A percentile compares a stretch with the other conserved stretches of the same genome.
Evolutionary conservation across 805 yeast genomes (phyloP).

Genomic region (Saccharomycopsis amapae): DNA sequence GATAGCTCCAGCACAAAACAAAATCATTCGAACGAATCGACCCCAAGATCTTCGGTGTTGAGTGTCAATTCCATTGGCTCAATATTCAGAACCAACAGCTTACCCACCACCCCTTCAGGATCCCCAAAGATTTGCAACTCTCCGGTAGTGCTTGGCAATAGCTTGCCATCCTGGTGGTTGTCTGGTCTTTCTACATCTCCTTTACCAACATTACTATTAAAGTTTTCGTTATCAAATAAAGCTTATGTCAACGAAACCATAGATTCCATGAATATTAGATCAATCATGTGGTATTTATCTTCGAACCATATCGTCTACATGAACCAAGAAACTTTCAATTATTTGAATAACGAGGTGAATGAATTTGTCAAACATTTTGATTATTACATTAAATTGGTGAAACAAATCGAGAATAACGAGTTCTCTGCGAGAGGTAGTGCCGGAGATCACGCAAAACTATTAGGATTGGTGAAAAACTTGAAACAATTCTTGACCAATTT

Average conservation of each 20-base stretch:
- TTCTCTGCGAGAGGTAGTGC: not conserved
- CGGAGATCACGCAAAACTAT: not conserved
- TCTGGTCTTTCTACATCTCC: conserved; percentile 16
- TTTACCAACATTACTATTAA: conserved; percentile 18
- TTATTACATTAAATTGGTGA: conserved; percentile 5
- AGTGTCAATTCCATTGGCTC: conserved; percentile 15
- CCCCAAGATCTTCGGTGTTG: conserved; percentile 18
- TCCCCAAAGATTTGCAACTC: not conserved
- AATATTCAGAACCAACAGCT: conserved; percentile 2
- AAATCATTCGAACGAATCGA: not conserved
- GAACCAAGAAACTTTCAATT: conserved; percentile 14
- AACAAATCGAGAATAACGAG: conserved; percentile 7
- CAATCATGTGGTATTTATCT: conserved; percentile 18
- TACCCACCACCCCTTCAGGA: not conserved
- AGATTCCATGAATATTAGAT: conserved; percentile 14
- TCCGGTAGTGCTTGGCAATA: conserved; percentile 2
- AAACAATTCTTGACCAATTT: conserved; percentile 13
- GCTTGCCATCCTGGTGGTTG: conserved; percentile 19
- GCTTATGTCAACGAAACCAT: conserved; percentile 11
- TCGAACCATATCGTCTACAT: conserved; percentile 7
- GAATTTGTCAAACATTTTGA: conserved; percentile 16
- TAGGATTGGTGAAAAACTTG: conserved; percentile 8
- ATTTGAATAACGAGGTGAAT: conserved; percentile 10
- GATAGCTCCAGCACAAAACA: not conserved
- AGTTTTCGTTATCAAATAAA: conserved; percentile 12